Base-by-base conservation (phyloP, 2,329 filamentous ascomycete species). In the Fusarium oligoseptatum region DNA sequence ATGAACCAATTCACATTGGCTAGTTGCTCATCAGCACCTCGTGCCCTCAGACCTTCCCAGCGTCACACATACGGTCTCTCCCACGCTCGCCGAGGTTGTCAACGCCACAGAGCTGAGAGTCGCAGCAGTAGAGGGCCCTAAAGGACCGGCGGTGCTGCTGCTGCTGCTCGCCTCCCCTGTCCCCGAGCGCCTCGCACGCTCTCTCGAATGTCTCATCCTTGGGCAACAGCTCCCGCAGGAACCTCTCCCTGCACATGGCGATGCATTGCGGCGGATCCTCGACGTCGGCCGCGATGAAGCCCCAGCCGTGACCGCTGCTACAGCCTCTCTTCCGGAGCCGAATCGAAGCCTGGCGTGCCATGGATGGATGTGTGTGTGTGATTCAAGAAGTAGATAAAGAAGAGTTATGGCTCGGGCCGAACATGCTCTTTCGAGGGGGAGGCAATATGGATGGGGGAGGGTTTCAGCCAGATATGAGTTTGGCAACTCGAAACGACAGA, bases 1-100 rank as follows among this genome's bases (percentile, higher is more conserved):
- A 89, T 88, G 67, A 89, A 81, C 76, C 82, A 82, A 73, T 88
- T 86, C 62, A 89, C 85, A 74, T 84, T 88, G 57, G 88, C 88
- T 90, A 62, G 22, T 11, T 14, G 20, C 39, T 8, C 27, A 70
- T 80, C 52, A 80, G 67, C 43, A 63, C 39, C 24, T 41, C 32
- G 60, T 34, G 15, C 15, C 14, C 55, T 57, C 32, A 17, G 4
- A 64, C 29, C 12, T 45, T 37, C 41, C 41, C 14, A 66, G 27
- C 37, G 41, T 64, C 34, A 36, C 57, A 79, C 82, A 57, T 80
- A 83, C 88, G 88, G 77, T 88, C 87, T 78, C 86, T 83, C n/a
- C 79, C 81, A 58, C 67, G 60, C 32, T 71, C 68, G 14, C 68
- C 71, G 32, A 81, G 71, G 60, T 82, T 80, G 63, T 82, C 80